phyloP scores from a whole-genome alignment of 1,284 basidiomycete species.

The Pisolithus thermaeus region DNA sequence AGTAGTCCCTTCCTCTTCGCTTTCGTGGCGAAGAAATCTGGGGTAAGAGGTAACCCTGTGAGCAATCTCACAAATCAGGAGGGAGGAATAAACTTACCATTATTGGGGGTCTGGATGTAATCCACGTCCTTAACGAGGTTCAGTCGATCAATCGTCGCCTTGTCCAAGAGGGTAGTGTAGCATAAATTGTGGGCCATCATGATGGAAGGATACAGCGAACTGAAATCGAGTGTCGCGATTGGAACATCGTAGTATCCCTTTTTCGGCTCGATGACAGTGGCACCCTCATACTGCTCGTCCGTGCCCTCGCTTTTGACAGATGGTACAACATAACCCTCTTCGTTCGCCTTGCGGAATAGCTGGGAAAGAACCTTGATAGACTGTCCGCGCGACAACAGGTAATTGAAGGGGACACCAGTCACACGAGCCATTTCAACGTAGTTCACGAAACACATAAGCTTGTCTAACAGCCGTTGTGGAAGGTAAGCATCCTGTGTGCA shows the following conservation, averaged over 20 bases:
- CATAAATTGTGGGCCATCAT: constrained; percentile 99
- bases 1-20: constrained; percentile 78
- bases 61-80: background rate
- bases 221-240: constrained; percentile 96
- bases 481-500: constrained; percentile 83
- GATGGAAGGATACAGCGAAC: constrained; percentile 94
- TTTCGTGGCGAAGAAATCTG: constrained; percentile 81
- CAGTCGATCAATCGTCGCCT: constrained; percentile 69
- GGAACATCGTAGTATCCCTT: constrained; percentile 93
- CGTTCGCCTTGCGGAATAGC: constrained; percentile 83
- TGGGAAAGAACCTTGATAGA: constrained; percentile 97
- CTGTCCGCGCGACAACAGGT: constrained; percentile 84
- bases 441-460: constrained; percentile 97
- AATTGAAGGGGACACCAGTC: constrained; percentile 97
- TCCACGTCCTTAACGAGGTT: constrained; percentile 80
- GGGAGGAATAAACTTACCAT: constrained; percentile 49
- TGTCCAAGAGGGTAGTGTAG: constrained; percentile 89
- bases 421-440: constrained; percentile 96
- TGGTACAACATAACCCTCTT: constrained; percentile 84
- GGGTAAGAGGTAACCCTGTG: background rate
- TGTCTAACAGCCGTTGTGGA: constrained; percentile 89
- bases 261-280: constrained; percentile 92
- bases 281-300: constrained; percentile 95
- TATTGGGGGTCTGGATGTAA: constrained; percentile 88
- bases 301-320: constrained; percentile 78